These are phyloP conservation scores for Vinca minor DNA, from an alignment of 257 asterid species.

Conservation along the genomic window DNA sequence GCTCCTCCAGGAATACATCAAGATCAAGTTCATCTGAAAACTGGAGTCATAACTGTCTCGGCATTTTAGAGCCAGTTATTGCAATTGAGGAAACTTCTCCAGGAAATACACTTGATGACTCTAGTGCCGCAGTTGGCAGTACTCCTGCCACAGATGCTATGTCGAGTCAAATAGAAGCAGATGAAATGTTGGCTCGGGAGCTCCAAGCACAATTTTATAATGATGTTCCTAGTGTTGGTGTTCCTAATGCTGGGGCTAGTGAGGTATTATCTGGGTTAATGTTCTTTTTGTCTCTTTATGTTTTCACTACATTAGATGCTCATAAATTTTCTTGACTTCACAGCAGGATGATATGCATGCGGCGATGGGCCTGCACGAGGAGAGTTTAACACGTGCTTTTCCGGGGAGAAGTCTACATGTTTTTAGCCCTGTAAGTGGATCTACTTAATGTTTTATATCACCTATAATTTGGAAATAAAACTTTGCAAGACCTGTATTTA, in stretches of 20 bases:
- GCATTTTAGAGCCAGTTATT: constrained; percentile 31
- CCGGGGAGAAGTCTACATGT: constrained; percentile 32
- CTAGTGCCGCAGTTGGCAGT: constrained; percentile 12
- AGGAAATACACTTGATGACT: constrained; percentile 26
- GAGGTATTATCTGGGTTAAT: constrained; percentile 39
- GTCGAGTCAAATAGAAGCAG: constrained; percentile 80
- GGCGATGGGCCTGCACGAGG: constrained; percentile 49
- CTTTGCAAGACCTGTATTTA: background rate
- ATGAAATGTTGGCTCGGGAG: constrained; percentile 80
- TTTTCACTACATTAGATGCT: constrained; percentile 8
- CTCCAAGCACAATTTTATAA: constrained; percentile 83
- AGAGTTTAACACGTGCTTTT: constrained; percentile 24
- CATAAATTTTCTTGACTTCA: constrained; percentile 12
- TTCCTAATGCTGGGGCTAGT: too few species aligned
- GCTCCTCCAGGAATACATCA: constrained; percentile 35
- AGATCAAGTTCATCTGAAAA: constrained; percentile 23
- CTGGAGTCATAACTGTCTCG: constrained; percentile 15
- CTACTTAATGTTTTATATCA: constrained; percentile 7
- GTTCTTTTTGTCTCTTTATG: background rate
- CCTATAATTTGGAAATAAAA: background rate
- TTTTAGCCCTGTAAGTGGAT: constrained; percentile 40
- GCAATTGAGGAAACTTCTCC: constrained; percentile 53
- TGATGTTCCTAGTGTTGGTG: constrained; percentile 48
- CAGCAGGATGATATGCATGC: constrained; percentile 52
- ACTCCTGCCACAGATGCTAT: constrained; percentile 32